A percentile compares a stretch with the other conserved stretches of the same genome.
These are phyloP conservation scores for Xylaria sp. DNA, from an alignment of 2,329 filamentous ascomycete genomes.

Conservation along the genomic window DNA sequence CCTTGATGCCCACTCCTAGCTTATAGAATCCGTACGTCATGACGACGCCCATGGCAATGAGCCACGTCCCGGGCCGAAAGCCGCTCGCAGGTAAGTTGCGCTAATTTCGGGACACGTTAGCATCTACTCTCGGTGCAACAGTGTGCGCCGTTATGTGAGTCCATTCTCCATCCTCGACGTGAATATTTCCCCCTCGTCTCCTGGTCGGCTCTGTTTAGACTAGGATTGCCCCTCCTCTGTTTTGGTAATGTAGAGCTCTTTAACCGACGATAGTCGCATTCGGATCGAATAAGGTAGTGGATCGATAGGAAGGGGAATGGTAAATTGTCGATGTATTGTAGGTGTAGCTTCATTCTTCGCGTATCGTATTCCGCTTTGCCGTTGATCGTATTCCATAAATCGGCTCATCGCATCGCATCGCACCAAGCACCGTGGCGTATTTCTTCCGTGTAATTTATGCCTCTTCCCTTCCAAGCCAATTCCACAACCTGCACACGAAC, in stretches of 20 bases:
- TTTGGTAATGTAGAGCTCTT: background rate
- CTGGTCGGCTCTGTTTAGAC: background rate
- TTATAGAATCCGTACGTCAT: slow-evolving; percentile 94
- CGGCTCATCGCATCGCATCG: background rate
- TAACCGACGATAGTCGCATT: background rate
- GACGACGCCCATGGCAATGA: slow-evolving; percentile 78
- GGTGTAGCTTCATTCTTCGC: background rate
- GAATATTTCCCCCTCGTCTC: background rate
- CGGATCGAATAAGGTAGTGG: background rate
- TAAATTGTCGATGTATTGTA: background rate
- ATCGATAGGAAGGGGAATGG: background rate
- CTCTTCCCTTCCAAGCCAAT: background rate
- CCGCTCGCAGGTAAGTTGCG: slow-evolving; percentile 92
- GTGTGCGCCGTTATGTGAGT: background rate
- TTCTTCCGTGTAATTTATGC: background rate
- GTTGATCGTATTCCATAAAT: background rate
- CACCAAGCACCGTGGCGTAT: background rate
- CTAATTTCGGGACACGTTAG: slow-evolving; percentile 55
- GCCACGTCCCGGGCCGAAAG: slow-evolving; percentile 83
- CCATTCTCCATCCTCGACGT: background rate
- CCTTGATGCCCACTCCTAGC: slow-evolving; percentile 81
- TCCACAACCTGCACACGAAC: background rate
- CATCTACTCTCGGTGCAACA: background rate
- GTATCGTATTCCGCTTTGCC: background rate
- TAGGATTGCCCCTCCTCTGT: background rate